Conservation (phyloP, 352 stramenopile genomes). For the Pythium guiyangense region DNA sequence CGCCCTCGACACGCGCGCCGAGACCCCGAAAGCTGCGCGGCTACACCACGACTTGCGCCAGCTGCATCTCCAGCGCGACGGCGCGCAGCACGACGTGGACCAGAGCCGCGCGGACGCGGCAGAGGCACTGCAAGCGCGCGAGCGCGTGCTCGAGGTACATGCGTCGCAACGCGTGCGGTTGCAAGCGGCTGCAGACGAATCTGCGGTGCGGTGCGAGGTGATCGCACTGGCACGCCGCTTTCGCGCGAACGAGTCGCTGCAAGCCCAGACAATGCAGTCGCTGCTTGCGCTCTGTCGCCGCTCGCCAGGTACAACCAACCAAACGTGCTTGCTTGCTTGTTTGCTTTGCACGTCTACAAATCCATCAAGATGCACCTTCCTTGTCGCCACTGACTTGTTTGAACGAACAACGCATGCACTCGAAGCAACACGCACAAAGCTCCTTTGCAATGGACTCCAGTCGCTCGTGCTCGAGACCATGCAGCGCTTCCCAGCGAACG, state of each 20-base stretch:
- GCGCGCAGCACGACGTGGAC: slow-evolving; percentile 17
- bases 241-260: slow-evolving; percentile 18
- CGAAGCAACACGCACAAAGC: slow-evolving; percentile 11
- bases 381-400: no score
- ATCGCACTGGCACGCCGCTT: slow-evolving; percentile 22
- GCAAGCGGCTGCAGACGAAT: slow-evolving; percentile 4
- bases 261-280: slow-evolving; percentile 17
- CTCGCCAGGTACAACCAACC: slow-evolving; percentile 9
- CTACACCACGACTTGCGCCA: slow-evolving; percentile 18
- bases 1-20: slow-evolving; percentile 1
- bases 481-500: slow-evolving; percentile 13
- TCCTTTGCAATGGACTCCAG: slow-evolving; percentile 22
- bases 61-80: slow-evolving; percentile 4
- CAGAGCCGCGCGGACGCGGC: neutral
- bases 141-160: slow-evolving; percentile 9
- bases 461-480: slow-evolving; percentile 20
- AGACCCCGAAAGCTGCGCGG: slow-evolving; percentile 18
- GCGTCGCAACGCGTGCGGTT: slow-evolving; percentile 6
- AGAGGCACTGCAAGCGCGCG: slow-evolving; percentile 8
- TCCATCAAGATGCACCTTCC: neutral
- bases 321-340: no score
- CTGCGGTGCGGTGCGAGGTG: slow-evolving; percentile 26
- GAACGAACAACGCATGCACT: no score
- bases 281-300: slow-evolving; percentile 8
- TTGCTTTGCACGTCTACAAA: neutral